Percentiles rank a stretch among this genome's conserved stretches.
phyloP scores from a whole-genome alignment of 2,329 filamentous ascomycete genomes.

The Colletotrichum neosansevieriae region DNA sequence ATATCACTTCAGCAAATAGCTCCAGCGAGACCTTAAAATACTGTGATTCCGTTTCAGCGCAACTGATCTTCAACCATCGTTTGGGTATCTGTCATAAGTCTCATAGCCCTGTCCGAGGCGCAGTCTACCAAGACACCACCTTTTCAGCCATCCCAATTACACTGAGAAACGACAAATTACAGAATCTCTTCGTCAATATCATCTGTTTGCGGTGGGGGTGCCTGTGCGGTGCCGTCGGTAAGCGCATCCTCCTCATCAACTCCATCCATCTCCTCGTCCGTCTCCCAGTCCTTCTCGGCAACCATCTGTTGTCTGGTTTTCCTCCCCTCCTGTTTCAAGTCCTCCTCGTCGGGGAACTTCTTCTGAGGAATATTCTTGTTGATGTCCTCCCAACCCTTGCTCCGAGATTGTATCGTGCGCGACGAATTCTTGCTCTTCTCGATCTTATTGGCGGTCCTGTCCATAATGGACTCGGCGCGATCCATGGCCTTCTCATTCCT shows the following conservation, averaged over 20 bases:
- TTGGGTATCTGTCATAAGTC: slow-evolving; percentile 40
- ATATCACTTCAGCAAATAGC: no score
- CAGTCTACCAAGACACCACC: slow-evolving; percentile 18
- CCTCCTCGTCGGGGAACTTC: slow-evolving; percentile 43
- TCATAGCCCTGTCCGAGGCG: slow-evolving; percentile 35
- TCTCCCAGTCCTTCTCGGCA: slow-evolving; percentile 45
- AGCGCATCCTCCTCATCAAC: slow-evolving; percentile 34
- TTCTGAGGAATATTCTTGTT: slow-evolving; percentile 54
- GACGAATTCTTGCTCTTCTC: slow-evolving; percentile 65
- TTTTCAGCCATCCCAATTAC: slow-evolving; percentile 10
- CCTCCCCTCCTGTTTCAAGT: slow-evolving; percentile 42
- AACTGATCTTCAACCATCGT: slow-evolving; percentile 26
- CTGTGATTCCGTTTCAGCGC: no score
- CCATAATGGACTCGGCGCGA: slow-evolving; percentile 69
- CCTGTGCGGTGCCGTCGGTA: neutral
- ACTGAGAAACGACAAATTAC: slow-evolving; percentile 20
- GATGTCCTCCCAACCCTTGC: slow-evolving; percentile 70
- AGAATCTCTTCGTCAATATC: slow-evolving; percentile 40
- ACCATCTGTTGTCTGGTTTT: slow-evolving; percentile 41
- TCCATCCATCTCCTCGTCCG: slow-evolving; percentile 53
- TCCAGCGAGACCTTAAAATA: no score
- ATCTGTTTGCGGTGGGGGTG: slow-evolving; percentile 14
- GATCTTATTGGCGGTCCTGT: slow-evolving; percentile 68
- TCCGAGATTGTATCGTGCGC: slow-evolving; percentile 60
- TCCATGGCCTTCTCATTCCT: slow-evolving; percentile 70